Evolutionary conservation across 306 rosid species (phyloP).

Genomic region (Benincasa hispida): DNA sequence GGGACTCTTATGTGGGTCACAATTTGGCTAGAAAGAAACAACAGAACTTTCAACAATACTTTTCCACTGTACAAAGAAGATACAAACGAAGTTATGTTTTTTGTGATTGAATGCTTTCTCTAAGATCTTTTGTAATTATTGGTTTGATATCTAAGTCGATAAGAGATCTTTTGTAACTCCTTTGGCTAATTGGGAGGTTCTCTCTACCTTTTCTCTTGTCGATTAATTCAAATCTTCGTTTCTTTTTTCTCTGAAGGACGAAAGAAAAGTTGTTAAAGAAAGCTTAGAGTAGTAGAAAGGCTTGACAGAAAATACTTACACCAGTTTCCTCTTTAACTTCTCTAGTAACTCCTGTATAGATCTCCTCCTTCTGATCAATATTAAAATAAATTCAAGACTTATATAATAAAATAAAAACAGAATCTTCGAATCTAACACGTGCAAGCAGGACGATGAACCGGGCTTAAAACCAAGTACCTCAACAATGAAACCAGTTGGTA

Average conservation of each 20-base stretch:
- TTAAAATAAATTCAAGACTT: too few species aligned
- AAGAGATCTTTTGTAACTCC: neutral
- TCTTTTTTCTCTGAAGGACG: neutral
- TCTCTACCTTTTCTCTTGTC: neutral
- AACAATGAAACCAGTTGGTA: conserved; percentile 86
- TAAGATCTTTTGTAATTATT: neutral
- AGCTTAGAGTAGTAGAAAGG: neutral
- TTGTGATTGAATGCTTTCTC: neutral
- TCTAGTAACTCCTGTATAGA: conserved; percentile 80
- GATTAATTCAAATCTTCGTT: neutral
- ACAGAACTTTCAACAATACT: neutral
- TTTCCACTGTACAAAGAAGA: neutral
- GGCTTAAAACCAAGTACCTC: conserved; percentile 39
- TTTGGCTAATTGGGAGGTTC: neutral
- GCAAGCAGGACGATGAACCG: neutral
- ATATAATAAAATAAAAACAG: neutral
- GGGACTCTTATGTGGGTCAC: neutral
- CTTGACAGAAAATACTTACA: conserved; percentile 24
- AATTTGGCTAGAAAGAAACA: neutral
- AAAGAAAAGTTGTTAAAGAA: neutral
- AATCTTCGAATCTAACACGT: neutral
- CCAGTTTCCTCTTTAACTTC: conserved; percentile 99
- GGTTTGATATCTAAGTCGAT: neutral
- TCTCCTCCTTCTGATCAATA: conserved; percentile 66
- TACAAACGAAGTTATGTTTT: neutral